phyloP scores from a whole-genome alignment of 106 monocot species.

The Triglochin maritima region DNA sequence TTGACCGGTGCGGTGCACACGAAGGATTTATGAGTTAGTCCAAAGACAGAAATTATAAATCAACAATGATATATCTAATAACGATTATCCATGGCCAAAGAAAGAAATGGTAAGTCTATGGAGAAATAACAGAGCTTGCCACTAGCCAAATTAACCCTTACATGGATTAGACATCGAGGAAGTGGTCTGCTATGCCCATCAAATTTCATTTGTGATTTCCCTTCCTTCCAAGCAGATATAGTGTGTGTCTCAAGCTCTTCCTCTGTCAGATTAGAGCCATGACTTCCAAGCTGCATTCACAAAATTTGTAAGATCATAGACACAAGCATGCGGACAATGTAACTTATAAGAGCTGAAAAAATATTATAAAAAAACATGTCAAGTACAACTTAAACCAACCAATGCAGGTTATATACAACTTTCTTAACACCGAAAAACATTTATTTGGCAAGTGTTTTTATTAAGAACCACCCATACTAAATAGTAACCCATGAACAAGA shows the following conservation, averaged over 20 bases:
- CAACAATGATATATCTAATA: too few species aligned
- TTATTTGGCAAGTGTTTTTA: too few species aligned
- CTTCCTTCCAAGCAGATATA: slow-evolving; percentile 94
- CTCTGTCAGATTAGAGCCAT: slow-evolving; percentile 90
- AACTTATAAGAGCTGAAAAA: neutral
- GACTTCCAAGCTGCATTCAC: slow-evolving; percentile 64
- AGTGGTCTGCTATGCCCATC: slow-evolving; percentile 47
- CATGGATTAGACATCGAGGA: slow-evolving; percentile 45
- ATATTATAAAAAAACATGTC: too few species aligned
- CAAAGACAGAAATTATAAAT: too few species aligned
- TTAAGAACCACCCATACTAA: too few species aligned
- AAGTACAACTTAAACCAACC: too few species aligned
- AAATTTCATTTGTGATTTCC: slow-evolving; percentile 45
- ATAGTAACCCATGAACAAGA: too few species aligned
- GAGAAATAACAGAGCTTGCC: neutral
- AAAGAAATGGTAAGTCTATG: neutral
- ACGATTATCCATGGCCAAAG: too few species aligned
- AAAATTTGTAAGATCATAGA: neutral
- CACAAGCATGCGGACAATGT: neutral
- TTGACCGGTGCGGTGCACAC: too few species aligned
- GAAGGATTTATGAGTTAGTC: too few species aligned
- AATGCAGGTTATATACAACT: too few species aligned
- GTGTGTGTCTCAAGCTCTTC: slow-evolving; percentile 98
- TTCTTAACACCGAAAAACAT: too few species aligned
- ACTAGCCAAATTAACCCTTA: slow-evolving; percentile 16